Conservation (phyloP, 768 basidiomycete species). For the Pisolithus tinctorius region DNA sequence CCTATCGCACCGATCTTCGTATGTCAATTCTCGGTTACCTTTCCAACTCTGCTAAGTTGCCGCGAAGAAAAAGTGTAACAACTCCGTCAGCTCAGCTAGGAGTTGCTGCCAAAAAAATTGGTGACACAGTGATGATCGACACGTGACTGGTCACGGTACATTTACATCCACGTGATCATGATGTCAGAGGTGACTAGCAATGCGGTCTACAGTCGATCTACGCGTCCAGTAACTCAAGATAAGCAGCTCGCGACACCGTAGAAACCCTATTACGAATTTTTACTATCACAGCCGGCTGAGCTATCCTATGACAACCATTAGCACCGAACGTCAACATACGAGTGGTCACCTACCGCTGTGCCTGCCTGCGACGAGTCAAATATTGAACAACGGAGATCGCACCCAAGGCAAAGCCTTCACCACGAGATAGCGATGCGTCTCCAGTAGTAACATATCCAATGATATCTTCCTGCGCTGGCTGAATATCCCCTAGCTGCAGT, state of each 20-base stretch:
- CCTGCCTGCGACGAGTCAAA: slow-evolving; percentile 48
- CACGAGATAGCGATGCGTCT: slow-evolving; percentile 71
- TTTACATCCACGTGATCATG: no score
- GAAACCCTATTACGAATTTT: slow-evolving; percentile 61
- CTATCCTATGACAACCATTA: slow-evolving; percentile 11
- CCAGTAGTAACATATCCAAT: slow-evolving; percentile 87
- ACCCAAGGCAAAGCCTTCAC: slow-evolving; percentile 73
- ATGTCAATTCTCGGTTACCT: no score
- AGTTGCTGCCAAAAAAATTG: no score
- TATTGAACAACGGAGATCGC: slow-evolving; percentile 54
- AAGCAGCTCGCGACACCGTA: slow-evolving; percentile 46
- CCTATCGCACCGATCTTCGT: no score
- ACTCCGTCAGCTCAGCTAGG: no score
- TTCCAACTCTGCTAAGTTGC: no score
- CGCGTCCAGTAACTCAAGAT: slow-evolving; percentile 31
- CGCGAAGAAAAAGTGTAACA: no score
- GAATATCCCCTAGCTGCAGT: slow-evolving; percentile 39
- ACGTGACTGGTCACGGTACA: no score
- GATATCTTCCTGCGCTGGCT: slow-evolving; percentile 38
- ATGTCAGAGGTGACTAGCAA: no score
- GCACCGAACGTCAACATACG: not conserved
- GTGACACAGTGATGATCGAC: no score
- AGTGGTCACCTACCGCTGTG: slow-evolving; percentile 26
- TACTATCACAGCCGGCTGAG: slow-evolving; percentile 37
- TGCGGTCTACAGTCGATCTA: slow-evolving; percentile 4